phyloP scores from a whole-genome alignment of 2,329 filamentous ascomycete species.

The Colletotrichum musicola region DNA sequence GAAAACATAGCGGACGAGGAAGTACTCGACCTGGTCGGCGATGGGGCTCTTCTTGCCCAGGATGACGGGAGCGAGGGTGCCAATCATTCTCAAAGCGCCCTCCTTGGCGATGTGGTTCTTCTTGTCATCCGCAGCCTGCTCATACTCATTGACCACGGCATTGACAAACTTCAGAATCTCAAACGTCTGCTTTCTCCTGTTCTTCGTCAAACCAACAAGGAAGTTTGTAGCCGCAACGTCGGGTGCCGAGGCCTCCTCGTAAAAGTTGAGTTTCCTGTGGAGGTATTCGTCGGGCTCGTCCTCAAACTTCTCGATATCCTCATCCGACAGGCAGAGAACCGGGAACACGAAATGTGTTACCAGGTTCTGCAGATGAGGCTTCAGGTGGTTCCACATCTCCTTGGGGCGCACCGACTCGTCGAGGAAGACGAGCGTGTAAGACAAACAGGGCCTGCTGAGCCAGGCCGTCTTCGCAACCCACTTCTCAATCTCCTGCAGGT shows the following conservation, averaged over 20 bases:
- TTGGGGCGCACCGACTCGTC: constrained; percentile 98
- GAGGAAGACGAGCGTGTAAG: constrained; percentile 93
- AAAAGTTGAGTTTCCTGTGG: constrained; percentile 97
- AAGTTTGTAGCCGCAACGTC: constrained; percentile 98
- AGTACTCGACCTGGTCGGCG: constrained; percentile 97
- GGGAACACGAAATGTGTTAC: constrained; percentile 97
- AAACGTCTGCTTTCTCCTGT: constrained; percentile 94
- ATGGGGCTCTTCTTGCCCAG: constrained; percentile 98
- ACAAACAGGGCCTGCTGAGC: constrained; percentile 94
- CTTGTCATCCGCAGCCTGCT: constrained; percentile 83
- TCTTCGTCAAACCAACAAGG: constrained; percentile 93
- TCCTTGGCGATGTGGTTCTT: constrained; percentile 98
- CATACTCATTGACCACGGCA: constrained; percentile 92
- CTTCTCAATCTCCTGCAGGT: constrained; percentile 94
- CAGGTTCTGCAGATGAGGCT: constrained; percentile 91
- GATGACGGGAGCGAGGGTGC: constrained; percentile 92
- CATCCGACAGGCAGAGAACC: constrained; percentile 89
- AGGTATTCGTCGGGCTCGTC: constrained; percentile 96
- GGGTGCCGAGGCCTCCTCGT: constrained; percentile 94
- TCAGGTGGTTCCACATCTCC: constrained; percentile 94
- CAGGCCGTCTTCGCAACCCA: constrained; percentile 96
- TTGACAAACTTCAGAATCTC: constrained; percentile 96
- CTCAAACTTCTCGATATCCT: constrained; percentile 94
- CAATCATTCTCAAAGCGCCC: constrained; percentile 96
- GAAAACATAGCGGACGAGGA: constrained; percentile 98